Evolutionary conservation across 352 stramenopile species (phyloP).

Genomic region (Pythium brassicae): DNA sequence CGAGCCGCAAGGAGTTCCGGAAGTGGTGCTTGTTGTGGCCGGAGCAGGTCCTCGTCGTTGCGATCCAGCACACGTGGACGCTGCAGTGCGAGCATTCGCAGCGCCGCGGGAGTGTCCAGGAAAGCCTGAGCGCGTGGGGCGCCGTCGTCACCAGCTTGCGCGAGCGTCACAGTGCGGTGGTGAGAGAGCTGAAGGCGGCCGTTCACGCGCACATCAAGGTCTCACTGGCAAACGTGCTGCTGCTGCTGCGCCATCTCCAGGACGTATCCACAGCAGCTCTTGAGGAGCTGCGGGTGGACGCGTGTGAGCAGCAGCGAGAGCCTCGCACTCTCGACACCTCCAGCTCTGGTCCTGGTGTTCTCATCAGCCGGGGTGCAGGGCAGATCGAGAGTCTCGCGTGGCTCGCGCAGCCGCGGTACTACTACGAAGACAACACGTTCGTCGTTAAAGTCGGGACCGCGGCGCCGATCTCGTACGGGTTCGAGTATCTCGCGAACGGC

Average conservation of each 20-base stretch:
- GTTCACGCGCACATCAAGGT: constrained; percentile 22
- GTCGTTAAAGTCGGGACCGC: constrained; percentile 48
- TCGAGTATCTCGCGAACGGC: constrained; percentile 67
- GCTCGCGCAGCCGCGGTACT: constrained; percentile 59
- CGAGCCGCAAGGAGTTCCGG: constrained; percentile 72
- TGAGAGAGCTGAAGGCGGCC: constrained; percentile 50
- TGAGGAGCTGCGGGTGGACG: constrained; percentile 19
- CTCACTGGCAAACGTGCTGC: constrained; percentile 40
- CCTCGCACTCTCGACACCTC: not conserved
- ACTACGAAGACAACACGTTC: constrained; percentile 54
- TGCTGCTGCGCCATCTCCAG: constrained; percentile 46
- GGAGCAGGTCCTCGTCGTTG: constrained; percentile 59
- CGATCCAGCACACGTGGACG: constrained; percentile 54
- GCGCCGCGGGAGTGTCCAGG: constrained; percentile 11
- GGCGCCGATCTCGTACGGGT: constrained; percentile 45
- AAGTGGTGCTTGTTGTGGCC: constrained; percentile 82
- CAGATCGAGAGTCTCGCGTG: constrained; percentile 29
- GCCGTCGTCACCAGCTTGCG: constrained; percentile 21
- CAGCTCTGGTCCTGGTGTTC: not conserved
- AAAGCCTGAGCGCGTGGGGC: constrained; percentile 27
- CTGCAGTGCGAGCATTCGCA: constrained; percentile 52
- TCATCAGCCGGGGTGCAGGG: not conserved
- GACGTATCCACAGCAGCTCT: constrained; percentile 35
- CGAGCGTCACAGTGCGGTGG: constrained; percentile 30
- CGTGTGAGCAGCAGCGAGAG: not conserved